Conservation (phyloP, 441 rosid species). For the Erysimum pusillum region DNA sequence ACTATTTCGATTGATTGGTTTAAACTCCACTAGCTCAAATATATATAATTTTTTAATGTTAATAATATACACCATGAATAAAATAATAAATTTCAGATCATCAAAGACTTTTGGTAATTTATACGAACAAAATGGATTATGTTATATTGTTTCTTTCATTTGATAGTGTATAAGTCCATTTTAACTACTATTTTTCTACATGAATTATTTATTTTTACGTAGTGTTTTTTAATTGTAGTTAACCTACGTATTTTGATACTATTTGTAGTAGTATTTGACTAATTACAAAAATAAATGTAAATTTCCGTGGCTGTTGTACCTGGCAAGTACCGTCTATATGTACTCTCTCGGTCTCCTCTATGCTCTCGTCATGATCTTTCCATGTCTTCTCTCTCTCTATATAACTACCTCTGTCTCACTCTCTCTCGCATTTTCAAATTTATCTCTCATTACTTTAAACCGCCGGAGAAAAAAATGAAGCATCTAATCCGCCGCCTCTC, state of each 20-base stretch:
- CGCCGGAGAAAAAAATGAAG: constrained; percentile 61
- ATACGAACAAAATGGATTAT: no score
- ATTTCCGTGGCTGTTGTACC: constrained; percentile 30
- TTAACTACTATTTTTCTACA: no score
- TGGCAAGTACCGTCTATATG: constrained; percentile 45
- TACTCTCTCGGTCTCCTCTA: no score
- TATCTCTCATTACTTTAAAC: neutral
- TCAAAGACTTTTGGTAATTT: constrained; percentile 1
- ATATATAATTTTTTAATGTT: neutral
- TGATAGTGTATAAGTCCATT: no score
- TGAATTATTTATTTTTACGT: no score
- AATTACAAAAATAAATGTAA: neutral
- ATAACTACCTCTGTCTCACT: constrained; percentile 17
- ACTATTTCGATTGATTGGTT: constrained; percentile 30
- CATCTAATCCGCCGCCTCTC: constrained; percentile 80
- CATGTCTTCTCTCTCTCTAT: constrained; percentile 32
- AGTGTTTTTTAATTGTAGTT: no score
- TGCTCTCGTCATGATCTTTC: constrained; percentile 43
- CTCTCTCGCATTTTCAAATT: constrained; percentile 7
- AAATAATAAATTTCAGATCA: neutral
- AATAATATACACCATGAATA: neutral
- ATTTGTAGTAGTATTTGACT: no score
- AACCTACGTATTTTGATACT: no score
- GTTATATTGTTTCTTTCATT: no score
- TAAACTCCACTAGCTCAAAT: constrained; percentile 22